Evolutionary conservation across 2,329 filamentous ascomycete genomes (phyloP).

Genomic region (Geosmithia morbida): DNA sequence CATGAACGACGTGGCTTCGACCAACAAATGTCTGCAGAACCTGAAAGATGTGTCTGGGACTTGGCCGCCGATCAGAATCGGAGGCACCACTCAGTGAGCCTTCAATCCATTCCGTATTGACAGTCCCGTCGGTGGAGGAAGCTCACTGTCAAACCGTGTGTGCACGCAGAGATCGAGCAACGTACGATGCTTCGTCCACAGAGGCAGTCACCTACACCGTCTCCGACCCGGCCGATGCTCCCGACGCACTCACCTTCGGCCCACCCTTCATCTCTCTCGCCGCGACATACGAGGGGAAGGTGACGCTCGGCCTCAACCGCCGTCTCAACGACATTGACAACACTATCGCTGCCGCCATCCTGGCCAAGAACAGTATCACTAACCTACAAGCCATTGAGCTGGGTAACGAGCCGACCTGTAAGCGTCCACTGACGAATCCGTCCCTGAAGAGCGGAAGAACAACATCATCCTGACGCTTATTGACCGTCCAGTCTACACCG

Average conservation of each 20-base stretch:
- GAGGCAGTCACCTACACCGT: conserved; percentile 37
- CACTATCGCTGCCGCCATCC: conserved; percentile 34
- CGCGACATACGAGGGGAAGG: conserved; percentile 28
- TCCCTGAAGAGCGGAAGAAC: not conserved
- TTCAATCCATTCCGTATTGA: too few species aligned
- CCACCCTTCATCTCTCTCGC: conserved; percentile 36
- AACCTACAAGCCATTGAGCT: conserved; percentile 40
- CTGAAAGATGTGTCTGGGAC: conserved; percentile 31
- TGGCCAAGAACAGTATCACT: conserved; percentile 24
- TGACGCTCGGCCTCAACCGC: conserved; percentile 38
- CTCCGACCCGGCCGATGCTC: conserved; percentile 28
- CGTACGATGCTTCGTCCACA: conserved; percentile 27
- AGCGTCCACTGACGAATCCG: conserved; percentile 4
- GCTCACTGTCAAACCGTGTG: too few species aligned
- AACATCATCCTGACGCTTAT: not conserved
- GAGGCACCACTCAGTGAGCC: conserved; percentile 39
- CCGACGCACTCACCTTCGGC: conserved; percentile 33
- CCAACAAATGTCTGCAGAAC: conserved; percentile 34
- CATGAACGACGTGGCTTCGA: conserved; percentile 34
- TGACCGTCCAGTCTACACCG: conserved; percentile 3
- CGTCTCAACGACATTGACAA: conserved; percentile 36
- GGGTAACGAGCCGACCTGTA: conserved; percentile 43
- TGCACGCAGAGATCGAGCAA: conserved; percentile 32
- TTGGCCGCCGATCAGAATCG: conserved; percentile 40
- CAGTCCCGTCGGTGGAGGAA: too few species aligned